Evolutionary conservation across 768 basidiomycete genomes (phyloP), one percentile per base, ranked within the genome.

Genomic region (Rhizopogon roseolus): DNA sequence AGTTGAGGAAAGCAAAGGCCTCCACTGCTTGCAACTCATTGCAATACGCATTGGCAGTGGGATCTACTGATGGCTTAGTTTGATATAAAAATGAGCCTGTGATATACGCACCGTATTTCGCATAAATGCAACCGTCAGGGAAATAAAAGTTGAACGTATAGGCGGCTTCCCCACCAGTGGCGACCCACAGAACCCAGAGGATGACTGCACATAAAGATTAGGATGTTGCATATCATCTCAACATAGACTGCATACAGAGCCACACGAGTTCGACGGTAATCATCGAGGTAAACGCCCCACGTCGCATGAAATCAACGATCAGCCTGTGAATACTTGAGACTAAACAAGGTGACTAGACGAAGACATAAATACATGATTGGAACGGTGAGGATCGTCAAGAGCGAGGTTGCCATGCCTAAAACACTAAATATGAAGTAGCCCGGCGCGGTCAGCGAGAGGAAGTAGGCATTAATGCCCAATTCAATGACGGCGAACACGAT

Each of bases 141-240:
- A 60, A 63, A 39, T 9, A 39, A n/a, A 50, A 6, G 10, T 7
- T 14, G 5, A 6, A 48, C 2, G 28, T 6, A n/a, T 50, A 9
- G 13, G 62, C 64, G 2, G 73, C 51, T 37, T 67, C 57, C 4
- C 63, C 69, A 4, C 59, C 76, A 27, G 66, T 60, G 14, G 73
- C 68, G 25, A 77, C 65, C 76, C 71, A 78, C 32, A 77, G 58
- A 39, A 75, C 49, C 61, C 66, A 70, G 25, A 78, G 64, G 43
- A 69, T 5, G 19, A 53, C 72, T 72, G 50, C 11, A 11, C 28
- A 43, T 13, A 48, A 49, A 8, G 1, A 37, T 29, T 49, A 34
- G 42, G 28, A 11, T 14, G 17, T 13, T 11, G 16, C 22, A 2
- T 14, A 11, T 42, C 5, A 36, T n/a, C 11, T 43, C 57, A 50